phyloP scores from a whole-genome alignment of 257 asterid species.

The Scutellaria minor region DNA sequence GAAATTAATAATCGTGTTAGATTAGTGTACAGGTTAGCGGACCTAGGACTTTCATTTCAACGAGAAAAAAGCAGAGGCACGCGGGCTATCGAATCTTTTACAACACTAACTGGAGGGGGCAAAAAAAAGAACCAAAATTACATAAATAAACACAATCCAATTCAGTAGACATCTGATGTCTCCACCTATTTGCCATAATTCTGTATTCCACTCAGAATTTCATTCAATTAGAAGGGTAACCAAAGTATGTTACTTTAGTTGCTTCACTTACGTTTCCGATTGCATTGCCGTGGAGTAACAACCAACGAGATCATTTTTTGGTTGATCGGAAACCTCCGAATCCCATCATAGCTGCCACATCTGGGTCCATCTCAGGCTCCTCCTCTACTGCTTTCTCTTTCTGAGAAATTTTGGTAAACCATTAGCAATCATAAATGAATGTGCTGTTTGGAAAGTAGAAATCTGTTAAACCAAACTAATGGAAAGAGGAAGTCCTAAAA shows the following conservation, averaged over 20 bases:
- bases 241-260: background rate
- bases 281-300: conserved; percentile 3
- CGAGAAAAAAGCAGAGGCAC: background rate
- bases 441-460: too few relatives aligned
- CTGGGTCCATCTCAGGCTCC: conserved; percentile 91
- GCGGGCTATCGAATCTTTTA: background rate
- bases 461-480: too few relatives aligned
- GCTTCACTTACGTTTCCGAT: conserved; percentile 19
- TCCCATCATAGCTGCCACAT: conserved; percentile 96
- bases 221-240: conserved; percentile 14
- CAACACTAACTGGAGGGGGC: background rate
- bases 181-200: conserved; percentile 14
- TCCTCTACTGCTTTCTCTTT: conserved; percentile 84
- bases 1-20: too few relatives aligned
- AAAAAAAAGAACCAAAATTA: background rate
- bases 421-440: conserved; percentile 10
- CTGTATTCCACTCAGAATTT: background rate
- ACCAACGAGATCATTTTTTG: conserved; percentile 58
- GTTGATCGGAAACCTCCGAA: conserved; percentile 91
- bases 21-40: too few relatives aligned
- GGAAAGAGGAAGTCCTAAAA: too few relatives aligned
- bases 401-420: conserved; percentile 44
- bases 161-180: background rate
- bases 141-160: conserved; percentile 2
- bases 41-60: background rate